phyloP scores from a whole-genome alignment of 192 early-diverging fungal genomes.

The Coemansia sp. region DNA sequence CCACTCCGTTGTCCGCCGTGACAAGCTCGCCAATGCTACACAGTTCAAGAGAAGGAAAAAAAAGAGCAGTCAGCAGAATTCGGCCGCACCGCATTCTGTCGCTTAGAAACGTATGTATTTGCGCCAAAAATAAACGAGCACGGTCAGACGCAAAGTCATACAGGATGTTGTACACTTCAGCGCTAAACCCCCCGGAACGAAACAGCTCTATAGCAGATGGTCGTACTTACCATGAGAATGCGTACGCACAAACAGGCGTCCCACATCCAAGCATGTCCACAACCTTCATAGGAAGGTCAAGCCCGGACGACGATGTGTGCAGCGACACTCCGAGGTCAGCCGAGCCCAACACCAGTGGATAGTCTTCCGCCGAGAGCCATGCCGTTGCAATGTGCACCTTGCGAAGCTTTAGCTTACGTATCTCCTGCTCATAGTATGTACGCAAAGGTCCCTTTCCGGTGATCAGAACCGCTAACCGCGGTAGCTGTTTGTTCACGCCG shows the following conservation, averaged over 20 bases:
- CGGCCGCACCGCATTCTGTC: not conserved
- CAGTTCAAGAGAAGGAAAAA: not conserved
- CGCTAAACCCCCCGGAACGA: no score
- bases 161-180: not conserved
- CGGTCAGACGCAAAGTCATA: not conserved
- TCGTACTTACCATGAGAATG: conserved; percentile 57
- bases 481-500: conserved; percentile 24
- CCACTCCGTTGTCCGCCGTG: conserved; percentile 64
- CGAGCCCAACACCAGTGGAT: conserved; percentile 83
- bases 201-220: no score
- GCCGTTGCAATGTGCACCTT: conserved; percentile 70
- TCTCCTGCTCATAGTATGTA: conserved; percentile 65
- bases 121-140: not conserved
- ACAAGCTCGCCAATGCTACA: conserved; percentile 70
- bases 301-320: conserved; percentile 91
- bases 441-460: conserved; percentile 91
- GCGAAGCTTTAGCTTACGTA: conserved; percentile 54
- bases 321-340: conserved; percentile 92
- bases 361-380: conserved; percentile 82
- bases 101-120: not conserved
- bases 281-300: conserved; percentile 98
- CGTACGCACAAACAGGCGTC: conserved; percentile 79
- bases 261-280: conserved; percentile 99
- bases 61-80: not conserved
- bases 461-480: conserved; percentile 76